A percentile compares a stretch with the other conserved stretches of the same genome.
Conservation (phyloP, 257 asterid genomes). For the Craterostigma plantagineum region DNA sequence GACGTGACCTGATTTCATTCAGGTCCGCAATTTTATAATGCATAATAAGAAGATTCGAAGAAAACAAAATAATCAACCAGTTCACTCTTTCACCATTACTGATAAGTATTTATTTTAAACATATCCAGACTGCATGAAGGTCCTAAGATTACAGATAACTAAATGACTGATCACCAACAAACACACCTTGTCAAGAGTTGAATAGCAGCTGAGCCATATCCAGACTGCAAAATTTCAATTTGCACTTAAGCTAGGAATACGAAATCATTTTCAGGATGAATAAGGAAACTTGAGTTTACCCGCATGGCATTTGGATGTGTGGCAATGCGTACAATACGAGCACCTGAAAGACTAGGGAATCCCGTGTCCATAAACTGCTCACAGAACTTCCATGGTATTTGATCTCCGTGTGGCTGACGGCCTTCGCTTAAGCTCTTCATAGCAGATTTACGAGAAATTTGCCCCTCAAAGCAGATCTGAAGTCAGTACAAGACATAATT, state of each 20-base stretch:
- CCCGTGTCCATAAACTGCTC: constrained; percentile 55
- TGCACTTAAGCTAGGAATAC: constrained; percentile 3
- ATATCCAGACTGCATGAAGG: background rate
- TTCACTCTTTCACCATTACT: too few relatives aligned
- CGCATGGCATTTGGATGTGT: constrained; percentile 93
- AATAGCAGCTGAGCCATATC: constrained; percentile 81
- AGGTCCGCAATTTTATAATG: too few relatives aligned
- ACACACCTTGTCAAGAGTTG: constrained; percentile 62
- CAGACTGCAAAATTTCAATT: constrained; percentile 39
- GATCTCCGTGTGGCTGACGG: constrained; percentile 71
- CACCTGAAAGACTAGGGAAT: constrained; percentile 88
- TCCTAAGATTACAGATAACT: background rate
- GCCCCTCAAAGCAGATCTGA: constrained; percentile 79
- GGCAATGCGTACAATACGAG: constrained; percentile 93
- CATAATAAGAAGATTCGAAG: too few relatives aligned
- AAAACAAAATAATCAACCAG: too few relatives aligned
- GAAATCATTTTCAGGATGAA: background rate
- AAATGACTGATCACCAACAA: background rate
- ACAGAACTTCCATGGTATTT: constrained; percentile 91
- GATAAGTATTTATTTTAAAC: too few relatives aligned
- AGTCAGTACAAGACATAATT: constrained; percentile 6
- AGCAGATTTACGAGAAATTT: constrained; percentile 70
- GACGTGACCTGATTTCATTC: background rate
- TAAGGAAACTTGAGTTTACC: constrained; percentile 30
- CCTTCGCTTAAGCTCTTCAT: constrained; percentile 50